phyloP scores from a whole-genome alignment of 441 rosid species.

The Pelargonium fulgidum region DNA sequence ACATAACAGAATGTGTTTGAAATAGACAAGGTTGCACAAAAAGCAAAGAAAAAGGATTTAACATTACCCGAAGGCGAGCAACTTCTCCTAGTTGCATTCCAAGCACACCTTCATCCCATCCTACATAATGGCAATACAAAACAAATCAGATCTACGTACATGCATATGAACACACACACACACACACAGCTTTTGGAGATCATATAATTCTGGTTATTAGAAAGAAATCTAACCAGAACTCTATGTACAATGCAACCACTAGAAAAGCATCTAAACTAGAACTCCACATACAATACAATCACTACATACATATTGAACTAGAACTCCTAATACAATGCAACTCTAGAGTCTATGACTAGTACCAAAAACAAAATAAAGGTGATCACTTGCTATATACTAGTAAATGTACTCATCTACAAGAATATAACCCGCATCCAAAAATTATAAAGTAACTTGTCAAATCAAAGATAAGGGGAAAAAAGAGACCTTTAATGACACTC shows the following conservation, averaged over 20 bases:
- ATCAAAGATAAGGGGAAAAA: neutral
- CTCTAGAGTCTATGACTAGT: no score
- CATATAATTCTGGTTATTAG: no score
- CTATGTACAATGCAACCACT: no score
- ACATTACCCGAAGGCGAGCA: conserved; percentile 78
- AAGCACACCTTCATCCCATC: conserved; percentile 97
- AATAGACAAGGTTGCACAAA: neutral
- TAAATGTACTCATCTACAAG: neutral
- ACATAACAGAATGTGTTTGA: neutral
- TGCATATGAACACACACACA: no score
- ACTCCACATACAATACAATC: no score
- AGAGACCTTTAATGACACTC: conserved; percentile 68
- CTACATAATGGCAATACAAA: conserved; percentile 30
- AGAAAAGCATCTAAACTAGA: no score
- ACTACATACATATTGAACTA: no score
- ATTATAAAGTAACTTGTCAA: neutral
- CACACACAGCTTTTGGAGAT: no score
- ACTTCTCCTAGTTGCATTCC: conserved; percentile 92
- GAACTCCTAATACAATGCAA: no score
- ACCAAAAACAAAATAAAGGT: no score
- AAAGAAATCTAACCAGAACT: no score
- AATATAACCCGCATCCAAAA: neutral
- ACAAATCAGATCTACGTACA: conserved; percentile 10
- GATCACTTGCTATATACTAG: no score
- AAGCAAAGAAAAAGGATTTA: conserved; percentile 3